Evolutionary conservation across 768 basidiomycete genomes (phyloP).

Genomic region (Gautieria morchelliformis): DNA sequence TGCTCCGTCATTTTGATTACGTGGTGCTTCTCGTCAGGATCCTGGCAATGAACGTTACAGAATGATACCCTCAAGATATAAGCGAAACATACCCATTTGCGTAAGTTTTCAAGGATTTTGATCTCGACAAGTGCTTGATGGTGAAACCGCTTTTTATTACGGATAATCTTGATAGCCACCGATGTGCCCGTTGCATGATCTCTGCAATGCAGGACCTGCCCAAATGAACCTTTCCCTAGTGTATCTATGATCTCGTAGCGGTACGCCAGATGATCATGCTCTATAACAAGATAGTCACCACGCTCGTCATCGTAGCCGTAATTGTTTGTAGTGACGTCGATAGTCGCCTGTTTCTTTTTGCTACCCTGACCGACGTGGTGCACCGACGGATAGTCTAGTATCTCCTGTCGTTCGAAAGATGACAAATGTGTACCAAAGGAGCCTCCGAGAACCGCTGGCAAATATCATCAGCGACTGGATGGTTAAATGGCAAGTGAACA

Average conservation of each 20-base stretch:
- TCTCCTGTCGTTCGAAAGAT: slow-evolving; percentile 83
- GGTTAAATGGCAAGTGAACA: slow-evolving; percentile 17
- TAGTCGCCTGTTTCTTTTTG: slow-evolving; percentile 74
- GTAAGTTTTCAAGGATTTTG: slow-evolving; percentile 91
- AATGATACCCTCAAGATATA: not conserved
- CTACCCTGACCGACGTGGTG: slow-evolving; percentile 75
- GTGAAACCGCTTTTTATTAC: slow-evolving; percentile 98
- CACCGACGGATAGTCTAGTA: slow-evolving; percentile 75
- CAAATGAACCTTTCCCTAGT: slow-evolving; percentile 96
- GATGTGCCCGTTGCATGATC: slow-evolving; percentile 92
- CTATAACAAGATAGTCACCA: slow-evolving; percentile 88
- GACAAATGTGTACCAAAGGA: slow-evolving; percentile 65
- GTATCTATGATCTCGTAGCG: slow-evolving; percentile 93
- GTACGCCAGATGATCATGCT: slow-evolving; percentile 88
- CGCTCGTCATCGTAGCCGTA: slow-evolving; percentile 96
- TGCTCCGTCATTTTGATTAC: slow-evolving; percentile 98
- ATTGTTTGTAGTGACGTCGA: slow-evolving; percentile 72
- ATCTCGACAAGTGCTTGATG: slow-evolving; percentile 98
- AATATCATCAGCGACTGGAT: not conserved
- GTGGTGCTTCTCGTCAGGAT: slow-evolving; percentile 92
- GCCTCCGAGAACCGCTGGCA: slow-evolving; percentile 54
- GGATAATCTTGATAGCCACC: slow-evolving; percentile 98
- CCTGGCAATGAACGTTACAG: slow-evolving; percentile 36
- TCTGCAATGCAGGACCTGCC: slow-evolving; percentile 91
- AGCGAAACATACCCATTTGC: slow-evolving; percentile 77